phyloP scores from a whole-genome alignment of 768 basidiomycete species.

The Mycena alexandri region DNA sequence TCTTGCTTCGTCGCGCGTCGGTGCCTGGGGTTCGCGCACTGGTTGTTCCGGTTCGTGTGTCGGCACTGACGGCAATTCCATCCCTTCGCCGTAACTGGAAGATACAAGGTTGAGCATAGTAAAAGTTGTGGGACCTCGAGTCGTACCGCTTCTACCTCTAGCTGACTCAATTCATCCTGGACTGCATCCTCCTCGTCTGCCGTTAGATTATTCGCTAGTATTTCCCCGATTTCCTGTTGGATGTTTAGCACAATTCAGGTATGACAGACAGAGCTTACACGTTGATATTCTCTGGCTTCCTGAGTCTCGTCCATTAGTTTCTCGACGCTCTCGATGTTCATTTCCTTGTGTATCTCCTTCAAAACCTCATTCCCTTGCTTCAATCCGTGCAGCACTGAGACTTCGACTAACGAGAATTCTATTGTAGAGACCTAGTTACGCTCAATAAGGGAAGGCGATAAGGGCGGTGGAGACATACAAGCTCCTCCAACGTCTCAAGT shows the following conservation, averaged over 20 bases:
- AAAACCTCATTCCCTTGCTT: conserved; percentile 95
- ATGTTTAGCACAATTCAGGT: conserved; percentile 18
- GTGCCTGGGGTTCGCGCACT: conserved; percentile 27
- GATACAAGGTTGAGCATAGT: too few relatives aligned
- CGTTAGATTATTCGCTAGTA: conserved; percentile 85
- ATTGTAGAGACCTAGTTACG: conserved; percentile 87
- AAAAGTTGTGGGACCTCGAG: background rate
- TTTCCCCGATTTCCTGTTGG: conserved; percentile 88
- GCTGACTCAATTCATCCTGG: conserved; percentile 79
- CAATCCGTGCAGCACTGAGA: conserved; percentile 92
- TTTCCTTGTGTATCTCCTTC: conserved; percentile 93
- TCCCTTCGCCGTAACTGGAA: conserved; percentile 47
- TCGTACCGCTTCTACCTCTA: conserved; percentile 77
- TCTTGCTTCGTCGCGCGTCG: conserved; percentile 32
- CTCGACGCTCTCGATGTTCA: conserved; percentile 95
- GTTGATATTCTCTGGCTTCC: conserved; percentile 93
- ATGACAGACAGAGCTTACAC: conserved; percentile 57
- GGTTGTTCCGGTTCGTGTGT: conserved; percentile 53
- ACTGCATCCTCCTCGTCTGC: conserved; percentile 96
- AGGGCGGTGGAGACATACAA: conserved; percentile 63
- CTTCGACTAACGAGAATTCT: conserved; percentile 95
- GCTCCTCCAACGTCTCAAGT: conserved; percentile 87
- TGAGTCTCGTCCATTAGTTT: conserved; percentile 92
- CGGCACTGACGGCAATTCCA: conserved; percentile 69
- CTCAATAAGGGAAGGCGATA: background rate